Percentiles rank a stretch among this genome's conserved stretches.
Conservation (phyloP, 148 eudicot species). For the Camellia sinensis region DNA sequence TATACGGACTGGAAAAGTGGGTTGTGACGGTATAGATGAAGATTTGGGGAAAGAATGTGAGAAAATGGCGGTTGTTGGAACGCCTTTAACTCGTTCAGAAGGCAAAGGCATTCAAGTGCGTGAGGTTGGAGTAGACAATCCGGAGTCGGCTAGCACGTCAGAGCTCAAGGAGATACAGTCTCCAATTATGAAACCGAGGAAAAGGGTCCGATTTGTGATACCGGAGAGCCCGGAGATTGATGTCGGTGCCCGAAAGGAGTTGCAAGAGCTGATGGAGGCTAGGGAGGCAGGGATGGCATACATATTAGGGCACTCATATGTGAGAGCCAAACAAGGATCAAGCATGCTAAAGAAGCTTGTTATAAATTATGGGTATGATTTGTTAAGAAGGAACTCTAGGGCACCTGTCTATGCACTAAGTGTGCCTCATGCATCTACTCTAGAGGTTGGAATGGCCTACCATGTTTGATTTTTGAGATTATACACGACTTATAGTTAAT, state of each 20-base stretch:
- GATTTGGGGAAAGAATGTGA: slow-evolving; percentile 35
- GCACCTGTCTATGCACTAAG: slow-evolving; percentile 56
- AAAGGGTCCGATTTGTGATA: slow-evolving; percentile 67
- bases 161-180: slow-evolving; percentile 45
- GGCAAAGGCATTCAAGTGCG: slow-evolving; percentile 49
- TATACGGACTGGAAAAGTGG: slow-evolving; percentile 49
- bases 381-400: slow-evolving; percentile 81
- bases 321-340: slow-evolving; percentile 80
- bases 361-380: slow-evolving; percentile 79
- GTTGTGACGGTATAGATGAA: slow-evolving; percentile 18
- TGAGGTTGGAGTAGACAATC: slow-evolving; percentile 26
- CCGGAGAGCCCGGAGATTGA: slow-evolving; percentile 75
- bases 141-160: slow-evolving; percentile 35
- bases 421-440: slow-evolving; percentile 87
- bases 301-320: slow-evolving; percentile 82
- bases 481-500: background rate
- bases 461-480: slow-evolving; percentile 37
- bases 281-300: slow-evolving; percentile 86
- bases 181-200: slow-evolving; percentile 36
- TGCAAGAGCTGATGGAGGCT: slow-evolving; percentile 83
- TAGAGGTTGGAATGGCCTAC: slow-evolving; percentile 95
- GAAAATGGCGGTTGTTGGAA: slow-evolving; percentile 76
- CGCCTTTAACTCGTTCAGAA: slow-evolving; percentile 51
- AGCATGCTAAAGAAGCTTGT: slow-evolving; percentile 64
- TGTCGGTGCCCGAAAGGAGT: slow-evolving; percentile 46